These are phyloP conservation scores for Colletotrichum musae DNA, from an alignment of 2,329 filamentous ascomycete species.

Conservation along the genomic window DNA sequence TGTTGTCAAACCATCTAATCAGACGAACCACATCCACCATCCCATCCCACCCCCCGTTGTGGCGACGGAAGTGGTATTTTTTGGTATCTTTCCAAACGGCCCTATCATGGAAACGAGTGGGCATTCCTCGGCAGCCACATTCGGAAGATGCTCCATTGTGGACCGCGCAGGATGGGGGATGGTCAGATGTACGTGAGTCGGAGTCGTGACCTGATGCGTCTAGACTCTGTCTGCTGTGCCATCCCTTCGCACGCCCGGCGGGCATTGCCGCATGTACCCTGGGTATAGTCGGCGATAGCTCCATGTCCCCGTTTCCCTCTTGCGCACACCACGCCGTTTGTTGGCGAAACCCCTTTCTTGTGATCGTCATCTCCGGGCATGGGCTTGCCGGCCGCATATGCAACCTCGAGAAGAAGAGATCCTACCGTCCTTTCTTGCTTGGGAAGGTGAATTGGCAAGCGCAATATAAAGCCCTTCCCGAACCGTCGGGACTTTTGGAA, in stretches of 20 bases:
- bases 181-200: constrained; percentile 26
- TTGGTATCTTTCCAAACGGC: not conserved
- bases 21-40: too few species aligned
- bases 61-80: constrained; percentile 4
- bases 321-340: not conserved
- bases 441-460: not conserved
- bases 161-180: constrained; percentile 5
- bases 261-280: constrained; percentile 12
- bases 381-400: constrained; percentile 19
- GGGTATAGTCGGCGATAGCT: not conserved
- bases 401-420: constrained; percentile 8
- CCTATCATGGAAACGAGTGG: constrained; percentile 13
- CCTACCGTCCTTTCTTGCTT: not conserved
- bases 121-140: constrained; percentile 8
- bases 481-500: constrained; percentile 7
- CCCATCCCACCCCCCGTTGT: not conserved
- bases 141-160: constrained; percentile 27
- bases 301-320: not conserved
- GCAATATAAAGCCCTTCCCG: constrained; percentile 33
- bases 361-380: constrained; percentile 32
- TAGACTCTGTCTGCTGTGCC: not conserved
- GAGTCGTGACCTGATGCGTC: constrained; percentile 25
- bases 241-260: not conserved
- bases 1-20: too few species aligned
- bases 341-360: constrained; percentile 13